phyloP scores from a whole-genome alignment of 2,329 filamentous ascomycete species.

The Arthrobotrys conoides region DNA sequence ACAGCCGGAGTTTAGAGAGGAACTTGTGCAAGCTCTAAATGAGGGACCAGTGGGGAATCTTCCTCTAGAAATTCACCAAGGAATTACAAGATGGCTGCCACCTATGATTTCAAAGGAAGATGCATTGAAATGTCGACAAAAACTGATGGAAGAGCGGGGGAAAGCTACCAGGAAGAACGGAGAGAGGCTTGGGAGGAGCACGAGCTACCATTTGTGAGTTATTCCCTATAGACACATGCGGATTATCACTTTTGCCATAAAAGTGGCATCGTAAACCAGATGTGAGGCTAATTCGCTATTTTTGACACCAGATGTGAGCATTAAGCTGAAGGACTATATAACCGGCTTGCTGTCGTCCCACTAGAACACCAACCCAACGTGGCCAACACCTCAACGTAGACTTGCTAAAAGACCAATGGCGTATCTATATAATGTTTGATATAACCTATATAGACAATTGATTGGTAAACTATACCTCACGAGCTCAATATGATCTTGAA shows the following conservation, averaged over 20 bases:
- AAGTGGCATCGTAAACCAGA: too few relatives aligned
- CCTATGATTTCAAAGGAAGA: conserved; percentile 66
- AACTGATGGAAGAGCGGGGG: conserved; percentile 67
- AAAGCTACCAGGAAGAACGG: not conserved
- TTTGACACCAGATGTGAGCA: too few relatives aligned
- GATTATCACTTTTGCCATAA: too few relatives aligned
- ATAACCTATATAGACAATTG: too few relatives aligned
- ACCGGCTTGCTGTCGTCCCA: too few relatives aligned
- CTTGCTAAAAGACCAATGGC: too few relatives aligned
- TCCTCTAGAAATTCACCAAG: conserved; percentile 50
- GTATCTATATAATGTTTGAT: too few relatives aligned
- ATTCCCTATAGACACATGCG: not conserved
- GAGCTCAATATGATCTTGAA: not conserved
- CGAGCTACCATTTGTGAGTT: conserved; percentile 8
- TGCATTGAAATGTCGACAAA: conserved; percentile 66
- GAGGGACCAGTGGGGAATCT: conserved; percentile 12
- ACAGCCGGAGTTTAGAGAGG: conserved; percentile 4
- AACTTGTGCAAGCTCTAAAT: not conserved
- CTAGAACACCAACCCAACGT: too few relatives aligned
- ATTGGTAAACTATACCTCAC: too few relatives aligned
- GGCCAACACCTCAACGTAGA: too few relatives aligned
- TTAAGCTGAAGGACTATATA: too few relatives aligned
- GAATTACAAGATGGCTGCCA: conserved; percentile 31
- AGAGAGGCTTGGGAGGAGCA: not conserved
- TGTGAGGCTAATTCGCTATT: too few relatives aligned